Evolutionary conservation across 768 basidiomycete species (phyloP), one percentile per base, ranked within the genome.

Genomic region (Agrocybe praecox): DNA sequence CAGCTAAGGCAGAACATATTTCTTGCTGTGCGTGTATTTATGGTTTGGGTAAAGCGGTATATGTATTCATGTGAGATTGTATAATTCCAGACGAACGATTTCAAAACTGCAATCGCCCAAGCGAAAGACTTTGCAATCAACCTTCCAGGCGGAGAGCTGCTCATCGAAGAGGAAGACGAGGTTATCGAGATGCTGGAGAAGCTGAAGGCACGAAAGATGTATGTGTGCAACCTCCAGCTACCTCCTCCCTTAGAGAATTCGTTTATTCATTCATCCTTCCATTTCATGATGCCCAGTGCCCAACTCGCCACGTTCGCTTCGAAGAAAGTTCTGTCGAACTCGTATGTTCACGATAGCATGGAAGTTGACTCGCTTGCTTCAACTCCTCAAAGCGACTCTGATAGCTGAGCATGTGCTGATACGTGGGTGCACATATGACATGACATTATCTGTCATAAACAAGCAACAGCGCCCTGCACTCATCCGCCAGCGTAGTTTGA

Each of bases 351-450:
- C 12, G 72, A 76, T 21, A 79, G 76, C 58, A 88, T 89, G 81
- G 89, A 90, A 61, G 70, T 90, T 36, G 89, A 91, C 65, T 91
- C 89, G 14, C 86, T 84, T 55, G 89, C 89, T 23, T 90, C 89
- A 3, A 90, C 89, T 3, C 89, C 89, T 10, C 74, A 78, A 21
- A 50, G 53, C 42, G 40, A 52, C 12, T 40, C 36, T 40, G 36
- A n/a, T 45, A 55, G 59, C 36, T 62, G 49, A 56, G 17, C 50
- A 23, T 32, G 24, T n/a, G n/a, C n/a, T n/a, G n/a, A n/a, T n/a
- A n/a, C n/a, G n/a, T n/a, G n/a, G n/a, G 15, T 15, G 22, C 42
- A 5, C 26, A 9, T 29, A 9, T 29, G 26, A 5, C 26, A 29
- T 29, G 26, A 9, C 26, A 29, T n/a, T n/a, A n/a, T n/a, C n/a